Evolutionary conservation across 257 asterid genomes (phyloP).

Genomic region (Ballota nigra): DNA sequence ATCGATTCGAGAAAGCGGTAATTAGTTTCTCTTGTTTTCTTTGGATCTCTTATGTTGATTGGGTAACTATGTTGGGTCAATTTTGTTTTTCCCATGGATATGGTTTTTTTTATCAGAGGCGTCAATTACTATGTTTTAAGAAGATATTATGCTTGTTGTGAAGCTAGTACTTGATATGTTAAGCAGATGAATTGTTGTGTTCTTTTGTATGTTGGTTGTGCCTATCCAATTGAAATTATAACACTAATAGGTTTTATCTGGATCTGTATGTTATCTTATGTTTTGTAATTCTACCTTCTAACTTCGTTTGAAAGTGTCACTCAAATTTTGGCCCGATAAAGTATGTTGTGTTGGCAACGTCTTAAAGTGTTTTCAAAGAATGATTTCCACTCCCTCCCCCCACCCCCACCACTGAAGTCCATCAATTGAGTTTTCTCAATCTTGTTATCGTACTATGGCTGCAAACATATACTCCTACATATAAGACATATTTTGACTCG

Average conservation of each 20-base stretch:
- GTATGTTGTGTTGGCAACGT: background rate
- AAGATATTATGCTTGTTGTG: slow-evolving; percentile 9
- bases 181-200: background rate
- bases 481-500: background rate
- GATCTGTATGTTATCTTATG: background rate
- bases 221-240: background rate
- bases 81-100: background rate
- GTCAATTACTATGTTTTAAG: background rate
- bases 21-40: background rate
- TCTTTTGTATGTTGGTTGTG: background rate
- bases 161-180: background rate
- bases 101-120: background rate
- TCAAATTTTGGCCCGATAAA: background rate
- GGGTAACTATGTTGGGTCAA: background rate
- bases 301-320: background rate
- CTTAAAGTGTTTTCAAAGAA: background rate
- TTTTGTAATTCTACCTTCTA: background rate
- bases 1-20: slow-evolving; percentile 90
- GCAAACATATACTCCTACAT: background rate
- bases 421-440: background rate
- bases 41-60: background rate
- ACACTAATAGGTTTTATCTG: background rate
- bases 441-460: background rate
- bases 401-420: background rate
- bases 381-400: background rate